These are phyloP conservation scores for Choanephora cucurbitarum DNA, from an alignment of 371 early-diverging fungal species.

Conservation along the genomic window DNA sequence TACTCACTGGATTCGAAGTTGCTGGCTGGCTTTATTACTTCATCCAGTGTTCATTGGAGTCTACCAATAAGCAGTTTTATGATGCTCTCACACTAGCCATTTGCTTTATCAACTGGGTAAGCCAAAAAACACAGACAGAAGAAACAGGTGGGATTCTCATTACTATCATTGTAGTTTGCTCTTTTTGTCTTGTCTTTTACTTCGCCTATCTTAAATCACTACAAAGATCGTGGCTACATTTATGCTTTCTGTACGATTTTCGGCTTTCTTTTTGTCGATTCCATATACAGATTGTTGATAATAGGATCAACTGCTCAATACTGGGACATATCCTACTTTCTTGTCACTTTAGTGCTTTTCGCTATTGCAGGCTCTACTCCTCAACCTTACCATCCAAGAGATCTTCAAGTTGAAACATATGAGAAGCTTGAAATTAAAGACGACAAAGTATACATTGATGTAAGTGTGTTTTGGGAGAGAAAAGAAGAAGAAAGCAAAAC, in stretches of 20 bases:
- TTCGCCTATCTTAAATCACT: slow-evolving; percentile 22
- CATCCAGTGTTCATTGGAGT: slow-evolving; percentile 3
- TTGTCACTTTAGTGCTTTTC: slow-evolving; percentile 7
- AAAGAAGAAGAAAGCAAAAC: neutral
- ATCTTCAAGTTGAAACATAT: slow-evolving; percentile 21
- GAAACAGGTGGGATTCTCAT: neutral
- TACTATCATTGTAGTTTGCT: slow-evolving; percentile 1
- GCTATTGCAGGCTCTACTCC: slow-evolving; percentile 18
- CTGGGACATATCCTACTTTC: neutral
- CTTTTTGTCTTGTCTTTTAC: slow-evolving; percentile 13
- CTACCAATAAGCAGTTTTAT: slow-evolving; percentile 1
- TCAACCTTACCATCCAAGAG: slow-evolving; percentile 37
- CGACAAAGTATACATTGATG: slow-evolving; percentile 23
- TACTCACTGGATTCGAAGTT: slow-evolving; percentile 5
- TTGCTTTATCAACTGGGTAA: slow-evolving; percentile 19
- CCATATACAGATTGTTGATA: slow-evolving; percentile 1
- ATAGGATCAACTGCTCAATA: neutral
- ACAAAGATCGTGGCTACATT: slow-evolving; percentile 17
- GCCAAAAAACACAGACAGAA: neutral
- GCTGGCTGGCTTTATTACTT: slow-evolving; percentile 10
- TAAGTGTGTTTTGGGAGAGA: slow-evolving; percentile 8
- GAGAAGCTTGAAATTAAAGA: slow-evolving; percentile 34
- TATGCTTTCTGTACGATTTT: slow-evolving; percentile 14
- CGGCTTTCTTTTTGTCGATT: slow-evolving; percentile 3
- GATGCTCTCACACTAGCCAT: slow-evolving; percentile 3